Conservation (phyloP, 2,329 filamentous ascomycete genomes). For the Didymella lethalis region DNA sequence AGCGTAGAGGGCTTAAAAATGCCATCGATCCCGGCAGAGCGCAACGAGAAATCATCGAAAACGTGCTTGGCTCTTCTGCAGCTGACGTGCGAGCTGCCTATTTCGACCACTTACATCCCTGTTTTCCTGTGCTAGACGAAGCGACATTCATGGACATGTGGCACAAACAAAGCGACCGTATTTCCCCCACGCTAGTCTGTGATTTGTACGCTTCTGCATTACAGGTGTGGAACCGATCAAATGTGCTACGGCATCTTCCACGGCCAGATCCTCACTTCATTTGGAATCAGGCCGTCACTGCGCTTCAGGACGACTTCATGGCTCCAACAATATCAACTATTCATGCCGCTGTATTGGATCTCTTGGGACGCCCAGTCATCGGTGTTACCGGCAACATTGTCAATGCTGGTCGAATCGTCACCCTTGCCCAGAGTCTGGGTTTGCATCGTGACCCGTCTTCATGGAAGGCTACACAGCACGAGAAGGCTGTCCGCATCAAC, state of each 20-base stretch:
- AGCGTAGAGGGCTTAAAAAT: conserved; percentile 23
- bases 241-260: conserved; percentile 13
- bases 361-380: conserved; percentile 31
- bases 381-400: conserved; percentile 32
- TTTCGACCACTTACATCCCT: conserved; percentile 29
- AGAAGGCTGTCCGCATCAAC: conserved; percentile 30
- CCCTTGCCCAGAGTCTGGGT: conserved; percentile 32
- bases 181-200: conserved; percentile 30
- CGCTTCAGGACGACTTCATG: conserved; percentile 33
- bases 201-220: conserved; percentile 30
- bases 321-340: conserved; percentile 33
- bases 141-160: conserved; percentile 27
- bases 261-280: conserved; percentile 29
- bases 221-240: conserved; percentile 25
- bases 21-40: conserved; percentile 26
- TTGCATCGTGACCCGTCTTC: conserved; percentile 27
- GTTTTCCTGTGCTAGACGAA: conserved; percentile 32
- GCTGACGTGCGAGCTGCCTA: conserved; percentile 23
- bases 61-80: conserved; percentile 22
- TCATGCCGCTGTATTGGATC: conserved; percentile 28
- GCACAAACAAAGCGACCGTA: conserved; percentile 21
- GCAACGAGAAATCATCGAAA: conserved; percentile 30
- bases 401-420: conserved; percentile 30
- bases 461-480: conserved; percentile 25
- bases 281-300: conserved; percentile 30